Conservation (phyloP, 768 basidiomycete species). For the Amyloporia xantha region DNA sequence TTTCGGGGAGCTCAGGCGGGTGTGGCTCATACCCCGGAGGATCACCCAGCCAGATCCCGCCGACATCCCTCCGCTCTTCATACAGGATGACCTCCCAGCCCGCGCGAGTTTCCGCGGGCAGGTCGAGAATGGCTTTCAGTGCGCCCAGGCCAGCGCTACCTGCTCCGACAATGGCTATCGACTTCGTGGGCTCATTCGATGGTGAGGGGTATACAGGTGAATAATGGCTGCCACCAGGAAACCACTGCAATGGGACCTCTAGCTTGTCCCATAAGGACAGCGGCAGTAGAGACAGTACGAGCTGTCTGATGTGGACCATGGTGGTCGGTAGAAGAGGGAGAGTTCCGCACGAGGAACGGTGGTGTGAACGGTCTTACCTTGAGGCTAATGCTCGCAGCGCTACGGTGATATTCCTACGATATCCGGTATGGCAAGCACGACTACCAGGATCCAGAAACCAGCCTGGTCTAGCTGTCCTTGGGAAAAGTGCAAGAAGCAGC, state of each 20-base stretch:
- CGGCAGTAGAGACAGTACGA: background rate
- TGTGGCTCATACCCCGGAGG: conserved; percentile 21
- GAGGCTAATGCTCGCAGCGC: too few species aligned
- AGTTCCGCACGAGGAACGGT: too few species aligned
- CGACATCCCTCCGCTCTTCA: conserved; percentile 45
- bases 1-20: conserved; percentile 47
- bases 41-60: conserved; percentile 49
- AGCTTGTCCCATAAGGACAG: background rate
- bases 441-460: too few species aligned
- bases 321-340: background rate
- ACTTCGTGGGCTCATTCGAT: conserved; percentile 26
- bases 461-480: too few species aligned
- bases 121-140: conserved; percentile 41
- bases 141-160: conserved; percentile 50
- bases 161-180: conserved; percentile 51
- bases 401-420: too few species aligned
- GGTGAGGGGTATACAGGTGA: background rate
- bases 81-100: conserved; percentile 45
- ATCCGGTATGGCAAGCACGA: too few species aligned
- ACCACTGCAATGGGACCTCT: background rate
- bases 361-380: too few species aligned
- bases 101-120: conserved; percentile 32
- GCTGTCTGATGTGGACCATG: background rate
- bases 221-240: background rate
- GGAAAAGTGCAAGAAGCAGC: too few species aligned